Evolutionary conservation across 495 filamentous ascomycete genomes (phyloP), one percentile per base, ranked within the genome.

Genomic region (Cetradonia linearis): DNA sequence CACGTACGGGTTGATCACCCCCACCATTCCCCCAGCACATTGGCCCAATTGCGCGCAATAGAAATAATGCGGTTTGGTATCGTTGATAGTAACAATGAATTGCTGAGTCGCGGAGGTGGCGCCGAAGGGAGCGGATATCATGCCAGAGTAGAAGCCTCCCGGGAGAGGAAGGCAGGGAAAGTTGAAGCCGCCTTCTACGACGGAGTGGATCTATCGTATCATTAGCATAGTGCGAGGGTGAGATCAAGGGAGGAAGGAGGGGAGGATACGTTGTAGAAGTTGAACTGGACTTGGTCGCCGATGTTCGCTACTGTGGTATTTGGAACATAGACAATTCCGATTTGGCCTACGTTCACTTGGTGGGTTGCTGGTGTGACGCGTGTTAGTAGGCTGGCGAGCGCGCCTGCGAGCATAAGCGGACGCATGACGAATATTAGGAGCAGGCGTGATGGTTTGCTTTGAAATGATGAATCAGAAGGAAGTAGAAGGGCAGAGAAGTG

Each of bases 1-100:
- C 18, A 28, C 61, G 42, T 38, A 63, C 61, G 56, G 46, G 37
- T 63, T 63, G 11, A 63, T 63, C 9, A 59, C 61, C 23, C 61
- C 61, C 36, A 63, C 61, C 61, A 63, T 63, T 8, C 56, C 46
- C 5, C 25, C 5, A 20, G 9, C 11, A 54, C 50, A 54, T 5
- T 23, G 6, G 11, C 50, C 50, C 31, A 2, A 10, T 11, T 54
- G 50, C 50, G 31, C 30, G 8, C 50, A 54, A 13, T 54, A 54
- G 30, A 36, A 54, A n/a, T 13, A 54, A n/a, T 36, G 50, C 18
- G 50, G 30, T 11, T 54, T 2, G 16, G n/a, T 54, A 54, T 54
- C 50, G 0, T 54, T 36, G 13, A 54, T 23, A 1, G 50, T 54
- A 1, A 34, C 16, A 0, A 54, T 31, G 27, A 54, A 54, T n/a